A percentile compares a stretch with the other conserved stretches of the same genome.
phyloP scores from a whole-genome alignment of 495 filamentous ascomycete species.

The Penicillium tannophilum region DNA sequence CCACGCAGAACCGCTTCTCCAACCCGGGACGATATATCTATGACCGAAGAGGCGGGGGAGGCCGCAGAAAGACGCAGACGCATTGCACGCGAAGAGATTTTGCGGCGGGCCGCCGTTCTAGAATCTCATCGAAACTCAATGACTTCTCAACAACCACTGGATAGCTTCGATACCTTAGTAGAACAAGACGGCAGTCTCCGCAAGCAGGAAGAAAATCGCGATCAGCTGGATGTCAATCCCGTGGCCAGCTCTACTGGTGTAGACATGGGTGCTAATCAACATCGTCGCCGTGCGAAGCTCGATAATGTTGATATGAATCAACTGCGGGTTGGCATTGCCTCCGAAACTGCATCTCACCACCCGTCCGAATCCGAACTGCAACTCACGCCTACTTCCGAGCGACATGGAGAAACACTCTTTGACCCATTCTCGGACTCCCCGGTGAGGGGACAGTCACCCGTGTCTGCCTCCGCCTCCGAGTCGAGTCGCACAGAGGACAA shows the following conservation, averaged over 20 bases:
- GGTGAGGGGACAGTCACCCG: slow-evolving; percentile 15
- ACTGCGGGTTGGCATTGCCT: slow-evolving; percentile 36
- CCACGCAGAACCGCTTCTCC: slow-evolving; percentile 41
- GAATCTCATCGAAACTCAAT: slow-evolving; percentile 38
- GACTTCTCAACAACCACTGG: slow-evolving; percentile 27
- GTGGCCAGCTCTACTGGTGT: slow-evolving; percentile 49
- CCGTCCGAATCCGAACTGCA: slow-evolving; percentile 45
- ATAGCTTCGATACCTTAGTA: slow-evolving; percentile 57
- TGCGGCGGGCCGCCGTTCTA: slow-evolving; percentile 58
- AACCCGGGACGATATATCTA: slow-evolving; percentile 48
- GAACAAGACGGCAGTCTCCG: slow-evolving; percentile 54
- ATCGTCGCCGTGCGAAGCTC: slow-evolving; percentile 60
- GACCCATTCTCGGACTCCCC: slow-evolving; percentile 28
- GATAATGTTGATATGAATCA: slow-evolving; percentile 40
- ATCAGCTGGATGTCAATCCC: slow-evolving; percentile 7
- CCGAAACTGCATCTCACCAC: slow-evolving; percentile 37
- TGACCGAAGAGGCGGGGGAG: slow-evolving; percentile 57
- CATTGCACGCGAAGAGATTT: slow-evolving; percentile 70
- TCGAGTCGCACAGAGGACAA: slow-evolving; percentile 38
- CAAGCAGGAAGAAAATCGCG: slow-evolving; percentile 10
- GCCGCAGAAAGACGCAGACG: slow-evolving; percentile 72
- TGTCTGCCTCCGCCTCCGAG: slow-evolving; percentile 30
- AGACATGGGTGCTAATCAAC: slow-evolving; percentile 48
- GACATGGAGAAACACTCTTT: slow-evolving; percentile 24
- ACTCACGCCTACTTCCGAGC: slow-evolving; percentile 52